These are phyloP conservation scores for Hyaloperonospora brassicae DNA, from an alignment of 352 stramenopile genomes.

Conservation along the genomic window DNA sequence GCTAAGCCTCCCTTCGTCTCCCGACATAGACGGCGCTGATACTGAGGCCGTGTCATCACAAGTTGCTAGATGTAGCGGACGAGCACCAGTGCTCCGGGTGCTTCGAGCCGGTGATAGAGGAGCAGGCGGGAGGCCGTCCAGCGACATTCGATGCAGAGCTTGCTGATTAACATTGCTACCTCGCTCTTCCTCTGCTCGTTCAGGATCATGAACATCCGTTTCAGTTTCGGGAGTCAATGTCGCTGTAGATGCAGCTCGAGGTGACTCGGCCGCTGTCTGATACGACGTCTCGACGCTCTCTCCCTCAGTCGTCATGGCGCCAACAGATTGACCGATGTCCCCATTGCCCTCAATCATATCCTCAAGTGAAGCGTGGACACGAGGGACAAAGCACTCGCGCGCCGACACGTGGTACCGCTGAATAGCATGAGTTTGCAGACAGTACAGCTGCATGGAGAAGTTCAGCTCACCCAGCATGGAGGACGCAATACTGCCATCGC, in stretches of 20 bases:
- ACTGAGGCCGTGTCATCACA: conserved; percentile 34
- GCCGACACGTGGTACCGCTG: conserved; percentile 72
- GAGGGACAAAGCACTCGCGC: conserved; percentile 49
- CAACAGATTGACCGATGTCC: conserved; percentile 55
- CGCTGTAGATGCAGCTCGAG: conserved; percentile 32
- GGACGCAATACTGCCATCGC: conserved; percentile 26
- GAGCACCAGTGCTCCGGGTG: conserved; percentile 25
- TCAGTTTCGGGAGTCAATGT: conserved; percentile 54
- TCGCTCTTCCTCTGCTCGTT: conserved; percentile 42
- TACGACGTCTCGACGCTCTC: conserved; percentile 50
- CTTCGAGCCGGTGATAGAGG: conserved; percentile 33
- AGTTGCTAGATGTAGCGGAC: conserved; percentile 27
- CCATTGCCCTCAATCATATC: conserved; percentile 34
- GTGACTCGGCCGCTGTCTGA: conserved; percentile 59
- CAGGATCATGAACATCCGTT: conserved; percentile 41
- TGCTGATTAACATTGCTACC: conserved; percentile 28
- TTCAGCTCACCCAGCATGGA: conserved; percentile 23
- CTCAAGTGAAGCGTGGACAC: conserved; percentile 30
- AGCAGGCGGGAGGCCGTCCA: conserved; percentile 18
- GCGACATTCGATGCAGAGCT: conserved; percentile 11
- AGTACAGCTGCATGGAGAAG: conserved; percentile 77
- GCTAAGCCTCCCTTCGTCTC: conserved; percentile 42
- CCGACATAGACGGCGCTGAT: conserved; percentile 36
- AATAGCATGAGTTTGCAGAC: conserved; percentile 75
- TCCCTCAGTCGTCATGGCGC: conserved; percentile 61